phyloP scores from a whole-genome alignment of 202 grass and related monocot species.

The Dendrocalamus latiflorus region DNA sequence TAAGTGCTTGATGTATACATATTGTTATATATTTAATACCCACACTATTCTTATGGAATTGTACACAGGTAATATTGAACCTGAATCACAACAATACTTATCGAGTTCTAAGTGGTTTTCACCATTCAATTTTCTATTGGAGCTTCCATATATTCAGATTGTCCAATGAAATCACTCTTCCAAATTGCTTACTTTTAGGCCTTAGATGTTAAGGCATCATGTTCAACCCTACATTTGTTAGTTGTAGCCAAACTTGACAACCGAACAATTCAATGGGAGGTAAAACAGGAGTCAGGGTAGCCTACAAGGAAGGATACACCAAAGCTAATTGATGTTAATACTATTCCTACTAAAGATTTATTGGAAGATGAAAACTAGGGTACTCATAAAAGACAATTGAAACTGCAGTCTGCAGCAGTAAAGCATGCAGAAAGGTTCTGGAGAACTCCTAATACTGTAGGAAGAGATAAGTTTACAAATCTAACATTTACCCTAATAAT shows the following conservation, averaged over 20 bases:
- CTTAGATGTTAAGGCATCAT: background rate
- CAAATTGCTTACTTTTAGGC: background rate
- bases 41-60: background rate
- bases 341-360: background rate
- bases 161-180: background rate
- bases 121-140: background rate
- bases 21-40: conserved; percentile 1
- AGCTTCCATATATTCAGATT: background rate
- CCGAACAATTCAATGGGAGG: background rate
- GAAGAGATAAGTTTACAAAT: background rate
- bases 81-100: background rate
- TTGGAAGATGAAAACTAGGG: background rate
- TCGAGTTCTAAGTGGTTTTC: background rate
- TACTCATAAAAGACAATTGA: background rate
- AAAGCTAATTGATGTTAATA: background rate
- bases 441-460: background rate
- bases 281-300: background rate
- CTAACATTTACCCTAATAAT: background rate
- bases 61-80: background rate
- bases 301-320: background rate
- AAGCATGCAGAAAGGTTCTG: background rate
- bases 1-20: background rate
- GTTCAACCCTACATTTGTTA: background rate
- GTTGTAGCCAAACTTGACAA: background rate
- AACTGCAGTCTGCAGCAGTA: background rate